Evolutionary conservation across 2,329 filamentous ascomycete genomes (phyloP), one percentile per base, ranked within the genome.

Genomic region (Fusarium proliferatum): DNA sequence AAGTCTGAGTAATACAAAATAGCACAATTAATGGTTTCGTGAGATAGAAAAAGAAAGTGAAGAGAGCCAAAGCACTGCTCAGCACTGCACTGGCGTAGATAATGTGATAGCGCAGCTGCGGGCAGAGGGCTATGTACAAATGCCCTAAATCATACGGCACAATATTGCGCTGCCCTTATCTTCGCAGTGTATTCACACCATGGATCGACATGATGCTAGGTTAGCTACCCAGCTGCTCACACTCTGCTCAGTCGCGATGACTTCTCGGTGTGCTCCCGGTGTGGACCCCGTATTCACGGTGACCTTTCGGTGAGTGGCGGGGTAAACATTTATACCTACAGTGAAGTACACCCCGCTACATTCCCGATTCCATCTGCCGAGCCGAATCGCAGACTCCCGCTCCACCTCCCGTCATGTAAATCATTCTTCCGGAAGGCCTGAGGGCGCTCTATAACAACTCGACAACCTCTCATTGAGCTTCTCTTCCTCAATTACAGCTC

Each of bases 351-450:
- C 63, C 45, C 51, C 65, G 16, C 64, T 61, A 76, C 72, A 61
- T 77, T 69, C 76, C 78, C 78, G 78, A 77, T 70, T 55, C 38
- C 70, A 79, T 79, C 65, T 80, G 78, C 78, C 78, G 78, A 80
- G 59, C 77, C 73, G 74, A 68, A 73, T 76, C 61, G 59, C 61
- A 53, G 53, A 63, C 56, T 52, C 56, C 51, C 60, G 66, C 72
- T 75, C 76, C 76, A 77, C 76, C 59, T 64, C 51, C 49, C 45
- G 53, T 59, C 63, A 78, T 78, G 76, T 74, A 78, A 77, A 78
- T 77, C 59, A 58, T 73, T 77, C 76, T 78, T 78, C 76, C 76
- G 76, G 68, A 57, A 26, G 66, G 55, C 60, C 62, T 59, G 55
- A 64, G 46, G 61, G 61, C 43, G n/a, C 34, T 57, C 56, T 64